Evolutionary conservation across 129 eudicot species (phyloP), one percentile per base, ranked within the genome.

Genomic region (Arctium minus): DNA sequence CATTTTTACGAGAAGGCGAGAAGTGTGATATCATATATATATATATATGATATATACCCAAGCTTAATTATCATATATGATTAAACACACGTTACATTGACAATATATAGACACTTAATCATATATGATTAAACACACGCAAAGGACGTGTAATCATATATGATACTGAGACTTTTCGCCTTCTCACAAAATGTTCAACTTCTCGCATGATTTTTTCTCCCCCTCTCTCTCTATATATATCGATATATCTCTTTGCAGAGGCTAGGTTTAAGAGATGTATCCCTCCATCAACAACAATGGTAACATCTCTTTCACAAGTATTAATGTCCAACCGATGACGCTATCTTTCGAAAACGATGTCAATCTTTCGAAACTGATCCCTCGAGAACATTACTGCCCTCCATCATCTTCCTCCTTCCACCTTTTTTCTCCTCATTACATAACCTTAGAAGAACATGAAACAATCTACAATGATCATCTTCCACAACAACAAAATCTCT

Each of bases 381-480:
- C 13, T 75, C 30, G 48, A 73, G 62, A 78, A 75, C 70, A 80
- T 82, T 80, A 83, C 38, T 1, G 27, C 37, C 60, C 50, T 69
- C 39, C 82, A 74, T 80, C 67, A 3, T 32, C 85, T 39, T 80
- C 84, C 37, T 65, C 84, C 39, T 83, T 78, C 80, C 85, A 83
- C 12, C 79, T 73, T 75, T 50, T 70, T 42, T 83, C 86, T 37
- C 79, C 91, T 81, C 75, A 85, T 27, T 56, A 70, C 73, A 76
- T 75, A 18, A 75, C 64, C 74, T 82, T 85, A 9, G 92, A 82
- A 73, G 87, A 22, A 22, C 27, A 87, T n/a, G 86, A 82, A 65
- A 75, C 75, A 9, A 29, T 86, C 62, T 85, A 60, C 53, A 82
- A 33, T 73, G 85, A 86, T 18, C 86, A 86, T 18, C 86, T 79